Percentiles rank a stretch among this genome's conserved stretches.
phyloP scores from a whole-genome alignment of 495 filamentous ascomycete genomes.

The Hyphodiscus hymeniophilus region DNA sequence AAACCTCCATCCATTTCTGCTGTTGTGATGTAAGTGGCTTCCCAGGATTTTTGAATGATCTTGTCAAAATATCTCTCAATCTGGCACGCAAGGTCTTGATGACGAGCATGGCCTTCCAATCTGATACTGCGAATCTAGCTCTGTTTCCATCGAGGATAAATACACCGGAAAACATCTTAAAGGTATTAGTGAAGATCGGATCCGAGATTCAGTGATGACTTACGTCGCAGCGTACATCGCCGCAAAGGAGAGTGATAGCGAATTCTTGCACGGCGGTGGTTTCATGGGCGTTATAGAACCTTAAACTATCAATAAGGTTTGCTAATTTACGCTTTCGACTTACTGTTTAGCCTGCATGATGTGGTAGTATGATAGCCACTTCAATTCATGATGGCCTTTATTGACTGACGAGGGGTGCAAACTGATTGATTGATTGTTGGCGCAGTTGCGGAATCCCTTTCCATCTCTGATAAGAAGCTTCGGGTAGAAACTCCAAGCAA shows the following conservation, averaged over 20 bases:
- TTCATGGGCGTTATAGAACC: constrained; percentile 81
- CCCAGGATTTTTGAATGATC: constrained; percentile 65
- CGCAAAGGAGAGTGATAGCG: constrained; percentile 74
- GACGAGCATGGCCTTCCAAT: constrained; percentile 85
- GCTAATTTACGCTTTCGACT: constrained; percentile 14
- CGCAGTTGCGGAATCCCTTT: constrained; percentile 82
- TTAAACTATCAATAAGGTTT: constrained; percentile 15
- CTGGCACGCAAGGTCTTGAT: constrained; percentile 66
- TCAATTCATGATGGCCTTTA: constrained; percentile 55
- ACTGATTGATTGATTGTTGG: constrained; percentile 81
- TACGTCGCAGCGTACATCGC: constrained; percentile 71
- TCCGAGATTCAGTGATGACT: constrained; percentile 22
- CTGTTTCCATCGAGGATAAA: constrained; percentile 79
- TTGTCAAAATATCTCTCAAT: constrained; percentile 61
- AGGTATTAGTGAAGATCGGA: constrained; percentile 12
- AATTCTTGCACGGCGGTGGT: constrained; percentile 76
- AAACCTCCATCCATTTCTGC: constrained; percentile 68
- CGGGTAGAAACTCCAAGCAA: constrained; percentile 91
- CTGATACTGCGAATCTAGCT: constrained; percentile 74
- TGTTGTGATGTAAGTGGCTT: constrained; percentile 55
- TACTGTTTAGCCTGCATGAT: constrained; percentile 88
- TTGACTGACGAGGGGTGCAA: constrained; percentile 84
- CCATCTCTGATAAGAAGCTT: constrained; percentile 82
- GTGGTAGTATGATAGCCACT: constrained; percentile 86
- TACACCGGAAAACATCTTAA: constrained; percentile 73